Conservation (phyloP, 768 basidiomycete species). For the Hypsizygus marmoreus region DNA sequence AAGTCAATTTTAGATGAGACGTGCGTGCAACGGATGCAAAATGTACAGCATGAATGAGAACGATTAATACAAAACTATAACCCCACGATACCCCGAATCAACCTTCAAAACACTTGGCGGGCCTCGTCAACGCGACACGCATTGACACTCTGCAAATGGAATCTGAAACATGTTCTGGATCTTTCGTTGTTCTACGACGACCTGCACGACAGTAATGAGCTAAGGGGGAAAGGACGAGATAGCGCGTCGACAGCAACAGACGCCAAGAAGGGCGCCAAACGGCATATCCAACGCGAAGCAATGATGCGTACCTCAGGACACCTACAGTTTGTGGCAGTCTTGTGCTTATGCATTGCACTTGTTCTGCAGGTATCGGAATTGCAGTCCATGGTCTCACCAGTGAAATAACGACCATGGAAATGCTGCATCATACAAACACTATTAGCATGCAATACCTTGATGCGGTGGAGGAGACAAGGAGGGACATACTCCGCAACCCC, state of each 20-base stretch:
- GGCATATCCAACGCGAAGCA: background rate
- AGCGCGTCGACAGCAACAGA: conserved; percentile 1
- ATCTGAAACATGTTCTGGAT: conserved; percentile 52
- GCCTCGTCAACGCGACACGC: conserved; percentile 32
- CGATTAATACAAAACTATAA: conserved; percentile 14
- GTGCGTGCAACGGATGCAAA: conserved; percentile 1
- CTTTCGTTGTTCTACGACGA: conserved; percentile 42
- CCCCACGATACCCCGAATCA: conserved; percentile 5
- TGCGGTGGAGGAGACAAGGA: background rate
- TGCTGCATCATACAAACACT: conserved; percentile 33
- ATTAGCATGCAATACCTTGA: conserved; percentile 12
- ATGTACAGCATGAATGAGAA: conserved; percentile 10
- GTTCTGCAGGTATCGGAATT: conserved; percentile 38
- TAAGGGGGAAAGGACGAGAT: background rate
- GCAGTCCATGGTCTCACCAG: conserved; percentile 46
- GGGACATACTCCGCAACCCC: conserved; percentile 48
- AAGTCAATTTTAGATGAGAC: background rate
- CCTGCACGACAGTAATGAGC: conserved; percentile 23
- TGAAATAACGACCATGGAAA: conserved; percentile 51
- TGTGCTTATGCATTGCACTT: conserved; percentile 45
- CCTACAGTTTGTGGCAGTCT: conserved; percentile 40
- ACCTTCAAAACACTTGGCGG: background rate
- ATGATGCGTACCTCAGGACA: conserved; percentile 38
- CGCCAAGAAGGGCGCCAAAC: conserved; percentile 1
- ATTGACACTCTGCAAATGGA: conserved; percentile 42